phyloP scores from a whole-genome alignment of 1,139 yeast species.

The Zygosaccharomyces pseudobailii region DNA sequence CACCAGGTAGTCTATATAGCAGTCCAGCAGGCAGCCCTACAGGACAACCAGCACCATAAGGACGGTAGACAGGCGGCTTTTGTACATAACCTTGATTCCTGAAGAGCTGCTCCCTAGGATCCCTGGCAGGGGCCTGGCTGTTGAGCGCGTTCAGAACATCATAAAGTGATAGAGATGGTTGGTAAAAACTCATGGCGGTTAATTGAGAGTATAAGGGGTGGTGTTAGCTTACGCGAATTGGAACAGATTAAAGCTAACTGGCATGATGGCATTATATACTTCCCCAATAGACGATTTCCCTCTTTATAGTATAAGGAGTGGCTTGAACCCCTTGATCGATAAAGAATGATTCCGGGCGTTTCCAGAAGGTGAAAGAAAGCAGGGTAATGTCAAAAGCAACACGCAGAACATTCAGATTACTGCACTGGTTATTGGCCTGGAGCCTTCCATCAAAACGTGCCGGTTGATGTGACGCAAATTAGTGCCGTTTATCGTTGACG shows the following conservation, averaged over 20 bases:
- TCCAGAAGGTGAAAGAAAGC: slow-evolving; percentile 1
- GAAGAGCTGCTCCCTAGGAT: slow-evolving; percentile 9
- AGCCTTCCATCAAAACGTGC: too few species aligned
- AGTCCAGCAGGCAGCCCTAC: slow-evolving; percentile 11
- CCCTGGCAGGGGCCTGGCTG: slow-evolving; percentile 18
- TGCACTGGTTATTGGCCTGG: too few species aligned
- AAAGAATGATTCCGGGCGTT: not conserved
- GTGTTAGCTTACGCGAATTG: not conserved
- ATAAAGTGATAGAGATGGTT: slow-evolving; percentile 30
- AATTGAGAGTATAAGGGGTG: not conserved
- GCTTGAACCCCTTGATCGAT: not conserved
- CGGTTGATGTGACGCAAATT: too few species aligned
- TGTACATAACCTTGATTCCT: not conserved
- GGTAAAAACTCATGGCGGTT: slow-evolving; percentile 28
- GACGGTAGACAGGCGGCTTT: not conserved
- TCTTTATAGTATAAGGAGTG: not conserved
- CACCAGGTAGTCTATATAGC: slow-evolving; percentile 16
- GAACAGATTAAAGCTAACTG: not conserved
- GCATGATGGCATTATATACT: not conserved
- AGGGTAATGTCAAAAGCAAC: not conserved
- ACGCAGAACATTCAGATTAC: not conserved
- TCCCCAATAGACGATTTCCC: not conserved
- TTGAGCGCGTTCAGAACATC: slow-evolving; percentile 29
- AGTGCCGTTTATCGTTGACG: too few species aligned
- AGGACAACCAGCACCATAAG: not conserved